Evolutionary conservation across 2,329 filamentous ascomycete species (phyloP), one percentile per base, ranked within the genome.

Genomic region (Hansfordia pulvinata): DNA sequence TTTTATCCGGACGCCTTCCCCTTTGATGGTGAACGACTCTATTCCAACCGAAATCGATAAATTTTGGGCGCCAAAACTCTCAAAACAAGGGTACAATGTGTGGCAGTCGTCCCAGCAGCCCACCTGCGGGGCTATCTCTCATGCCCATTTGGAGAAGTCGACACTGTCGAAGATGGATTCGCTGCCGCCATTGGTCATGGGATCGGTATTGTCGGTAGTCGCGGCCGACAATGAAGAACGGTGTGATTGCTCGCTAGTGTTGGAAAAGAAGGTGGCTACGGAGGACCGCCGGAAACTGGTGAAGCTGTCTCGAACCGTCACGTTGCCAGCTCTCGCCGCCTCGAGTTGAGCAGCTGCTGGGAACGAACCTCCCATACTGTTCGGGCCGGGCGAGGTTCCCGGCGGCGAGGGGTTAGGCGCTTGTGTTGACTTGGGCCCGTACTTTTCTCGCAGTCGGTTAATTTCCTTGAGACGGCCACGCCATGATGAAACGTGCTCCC

Each of bases 401-500:
- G 43, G 43, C 10, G 46, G 41, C 14, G 46, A 44, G 19, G 44
- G 41, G 10, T 37, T 29, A n/a, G 39, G 34, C 7, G 37, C 42
- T 19, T 41, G 36, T 21, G 33, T 29, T 16, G 19, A 38, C 36
- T 63, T 70, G 7, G 56, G 54, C 2, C 56, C 60, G 38, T 77
- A 65, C 32, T 67, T 71, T 31, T 92, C 82, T 16, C 85, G 73
- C 26, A 98, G 64, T 23, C 74, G 69, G 46, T 79, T 78, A 46
- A 98, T 92, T 47, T 88, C 81, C 25, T 80, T 72, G 9, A 96
- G 66, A 25, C 90, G 75, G 40, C 78, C 82, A 31, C 84, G 75
- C 90, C 90, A 96, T 7, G 83, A 82, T 8, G 84, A 90, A 17
- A 90, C 66, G 43, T 93, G 76, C 48, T 93, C 85, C 30, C 79